Evolutionary conservation across 768 basidiomycete genomes (phyloP), one percentile per base, ranked within the genome.

Genomic region (Hericium erinaceus): DNA sequence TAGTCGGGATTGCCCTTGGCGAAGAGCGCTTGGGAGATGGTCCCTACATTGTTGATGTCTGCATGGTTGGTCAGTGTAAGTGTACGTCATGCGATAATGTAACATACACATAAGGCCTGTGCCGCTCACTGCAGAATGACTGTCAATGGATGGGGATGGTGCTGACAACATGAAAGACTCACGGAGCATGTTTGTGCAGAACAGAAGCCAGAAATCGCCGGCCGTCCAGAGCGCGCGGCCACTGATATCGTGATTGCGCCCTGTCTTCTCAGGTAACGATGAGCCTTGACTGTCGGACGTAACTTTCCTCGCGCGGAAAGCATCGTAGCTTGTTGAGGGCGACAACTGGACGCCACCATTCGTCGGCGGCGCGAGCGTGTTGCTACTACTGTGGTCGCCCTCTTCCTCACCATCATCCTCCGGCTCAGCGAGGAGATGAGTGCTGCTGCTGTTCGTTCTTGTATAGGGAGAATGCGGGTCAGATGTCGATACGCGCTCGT

Each of bases 31-130:
- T 88, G 82, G 0, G 90, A 77, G 59, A 90, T 85, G 2, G 84
- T 80, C 15, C 91, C 89, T n/a, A 86, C 89, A 61, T 93, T 92
- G 68, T 92, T 92, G 70, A 93, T 92, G 65, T 84, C 86, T 87
- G 56, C 24, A 37, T 18, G 18, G 16, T 24, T 1, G 33, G 33
- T 33, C 33, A 33, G 33, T 39, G 22, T 58, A 44, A 61, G 56
- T 60, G 44, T 52, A 39, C 59, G 20, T 37, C 15, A 18, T 15
- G 18, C 33, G 3, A 18, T 12, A 33, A 44, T 18, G 20, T 24
- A 38, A 69, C 82, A 50, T 63, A 85, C 84, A 91, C 84, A 88
- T 89, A 40, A 91, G 57, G 3, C 89, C 88, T 11, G 82, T 86
- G 10, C 89, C 89, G 56, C 82, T 81, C 61, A 89, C 85, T 85